Percentiles rank a stretch among this genome's conserved stretches.
phyloP scores from a whole-genome alignment of 2,329 filamentous ascomycete species.

The Colletotrichum eremochloae region DNA sequence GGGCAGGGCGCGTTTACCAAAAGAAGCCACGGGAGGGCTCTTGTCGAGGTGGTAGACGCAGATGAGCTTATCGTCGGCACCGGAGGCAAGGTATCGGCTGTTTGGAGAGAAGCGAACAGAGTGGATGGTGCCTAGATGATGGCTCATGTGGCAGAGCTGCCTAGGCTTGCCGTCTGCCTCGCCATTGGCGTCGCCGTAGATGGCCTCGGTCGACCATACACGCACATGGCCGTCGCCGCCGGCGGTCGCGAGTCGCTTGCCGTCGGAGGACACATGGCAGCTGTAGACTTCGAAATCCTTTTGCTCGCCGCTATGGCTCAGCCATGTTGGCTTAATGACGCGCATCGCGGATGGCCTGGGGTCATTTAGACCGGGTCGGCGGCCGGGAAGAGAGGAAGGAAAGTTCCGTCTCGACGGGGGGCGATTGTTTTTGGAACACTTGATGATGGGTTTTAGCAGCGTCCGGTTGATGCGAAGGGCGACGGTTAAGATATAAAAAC shows the following conservation, averaged over 20 bases:
- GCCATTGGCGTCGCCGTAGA: conserved; percentile 73
- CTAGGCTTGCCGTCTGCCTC: conserved; percentile 71
- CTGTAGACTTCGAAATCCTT: conserved; percentile 99
- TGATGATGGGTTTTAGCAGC: neutral
- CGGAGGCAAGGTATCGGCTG: conserved; percentile 93
- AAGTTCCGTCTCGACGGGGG: neutral
- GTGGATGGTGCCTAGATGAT: conserved; percentile 97
- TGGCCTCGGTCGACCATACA: conserved; percentile 96
- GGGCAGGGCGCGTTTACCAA: conserved; percentile 69
- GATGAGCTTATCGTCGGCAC: conserved; percentile 98
- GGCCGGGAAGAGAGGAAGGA: neutral
- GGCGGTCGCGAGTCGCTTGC: conserved; percentile 89
- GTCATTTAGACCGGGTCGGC: conserved; percentile 27
- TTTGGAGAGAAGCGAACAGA: conserved; percentile 97
- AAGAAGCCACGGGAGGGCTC: conserved; percentile 82
- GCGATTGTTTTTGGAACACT: neutral
- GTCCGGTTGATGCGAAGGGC: conserved; percentile 4
- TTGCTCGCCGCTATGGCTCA: conserved; percentile 95
- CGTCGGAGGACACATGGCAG: conserved; percentile 96
- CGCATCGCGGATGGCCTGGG: conserved; percentile 67
- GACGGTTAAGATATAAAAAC: neutral
- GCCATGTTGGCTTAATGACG: conserved; percentile 95
- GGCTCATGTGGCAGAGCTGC: conserved; percentile 97
- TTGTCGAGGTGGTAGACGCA: conserved; percentile 95
- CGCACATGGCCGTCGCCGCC: conserved; percentile 98